A percentile compares a stretch with the other conserved stretches of the same genome.
phyloP scores from a whole-genome alignment of 768 basidiomycete genomes.

The Boletus tylopilopsis region DNA sequence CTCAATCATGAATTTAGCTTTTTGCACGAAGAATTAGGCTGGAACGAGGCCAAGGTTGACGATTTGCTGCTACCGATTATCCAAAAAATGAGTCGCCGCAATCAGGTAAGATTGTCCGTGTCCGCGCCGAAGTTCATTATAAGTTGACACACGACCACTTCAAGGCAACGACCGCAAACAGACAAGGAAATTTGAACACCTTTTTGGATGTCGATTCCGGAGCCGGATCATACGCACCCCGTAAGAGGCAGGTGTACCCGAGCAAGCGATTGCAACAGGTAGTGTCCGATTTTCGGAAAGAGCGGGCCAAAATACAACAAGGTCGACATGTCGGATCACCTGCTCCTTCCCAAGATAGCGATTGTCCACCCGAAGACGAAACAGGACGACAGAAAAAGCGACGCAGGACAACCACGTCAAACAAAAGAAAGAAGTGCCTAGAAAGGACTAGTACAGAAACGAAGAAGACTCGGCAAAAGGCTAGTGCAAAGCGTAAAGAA shows the following conservation, averaged over 20 bases:
- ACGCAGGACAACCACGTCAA: conserved; percentile 19
- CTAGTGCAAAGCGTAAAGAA: background rate
- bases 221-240: conserved; percentile 68
- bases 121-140: background rate
- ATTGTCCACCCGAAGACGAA: conserved; percentile 25
- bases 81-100: conserved; percentile 79
- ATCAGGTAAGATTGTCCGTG: conserved; percentile 47
- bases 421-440: conserved; percentile 4
- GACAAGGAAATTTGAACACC: conserved; percentile 70
- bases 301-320: conserved; percentile 23
- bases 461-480: conserved; percentile 2
- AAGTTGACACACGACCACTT: background rate
- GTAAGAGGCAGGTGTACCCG: conserved; percentile 75
- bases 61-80: conserved; percentile 91
- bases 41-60: conserved; percentile 81
- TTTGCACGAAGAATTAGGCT: conserved; percentile 73
- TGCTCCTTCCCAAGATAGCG: conserved; percentile 25
- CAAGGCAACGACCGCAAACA: conserved; percentile 62
- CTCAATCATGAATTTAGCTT: conserved; percentile 43
- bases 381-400: conserved; percentile 32
- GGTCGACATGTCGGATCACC: conserved; percentile 14
- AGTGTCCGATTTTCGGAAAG: conserved; percentile 72
- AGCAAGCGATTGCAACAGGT: conserved; percentile 87
- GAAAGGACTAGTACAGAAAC: background rate
- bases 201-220: conserved; percentile 73